Conservation (phyloP, 805 yeast species). For the Saccharomycopsis oosterbeekiorum region DNA sequence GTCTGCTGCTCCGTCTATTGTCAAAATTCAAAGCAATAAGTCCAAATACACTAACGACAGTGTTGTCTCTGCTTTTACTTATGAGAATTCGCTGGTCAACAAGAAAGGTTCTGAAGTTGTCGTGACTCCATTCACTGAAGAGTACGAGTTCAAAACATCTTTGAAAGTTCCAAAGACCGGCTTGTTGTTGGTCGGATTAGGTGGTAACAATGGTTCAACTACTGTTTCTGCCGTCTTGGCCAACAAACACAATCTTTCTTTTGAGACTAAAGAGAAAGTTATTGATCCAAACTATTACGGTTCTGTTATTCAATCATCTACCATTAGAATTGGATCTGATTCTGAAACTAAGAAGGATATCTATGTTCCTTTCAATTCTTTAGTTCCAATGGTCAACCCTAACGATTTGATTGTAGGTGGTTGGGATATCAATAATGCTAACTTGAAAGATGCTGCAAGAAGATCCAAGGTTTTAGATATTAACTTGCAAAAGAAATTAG, state of each 20-base stretch:
- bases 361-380: slow-evolving; percentile 83
- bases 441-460: slow-evolving; percentile 68
- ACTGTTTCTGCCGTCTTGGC: slow-evolving; percentile 78
- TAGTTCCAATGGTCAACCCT: slow-evolving; percentile 83
- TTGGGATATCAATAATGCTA: slow-evolving; percentile 80
- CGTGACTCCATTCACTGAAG: slow-evolving; percentile 56
- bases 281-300: slow-evolving; percentile 79
- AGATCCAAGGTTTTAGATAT: slow-evolving; percentile 82
- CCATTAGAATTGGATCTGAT: slow-evolving; percentile 84
- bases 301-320: slow-evolving; percentile 87
- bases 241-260: slow-evolving; percentile 66
- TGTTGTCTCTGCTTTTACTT: slow-evolving; percentile 34
- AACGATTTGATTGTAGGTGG: slow-evolving; percentile 86
- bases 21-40: slow-evolving; percentile 31
- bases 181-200: slow-evolving; percentile 83
- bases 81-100: slow-evolving; percentile 37
- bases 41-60: slow-evolving; percentile 31
- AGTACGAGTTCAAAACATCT: slow-evolving; percentile 81
- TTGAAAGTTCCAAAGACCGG: slow-evolving; percentile 78
- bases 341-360: slow-evolving; percentile 65
- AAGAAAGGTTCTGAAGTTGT: slow-evolving; percentile 8
- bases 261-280: slow-evolving; percentile 74
- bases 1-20: slow-evolving; percentile 2
- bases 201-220: slow-evolving; percentile 95
- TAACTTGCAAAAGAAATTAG: slow-evolving; percentile 70